Evolutionary conservation across 1,284 basidiomycete genomes (phyloP), one percentile per base, ranked within the genome.

Genomic region (Microstroma glucosiphilum): DNA sequence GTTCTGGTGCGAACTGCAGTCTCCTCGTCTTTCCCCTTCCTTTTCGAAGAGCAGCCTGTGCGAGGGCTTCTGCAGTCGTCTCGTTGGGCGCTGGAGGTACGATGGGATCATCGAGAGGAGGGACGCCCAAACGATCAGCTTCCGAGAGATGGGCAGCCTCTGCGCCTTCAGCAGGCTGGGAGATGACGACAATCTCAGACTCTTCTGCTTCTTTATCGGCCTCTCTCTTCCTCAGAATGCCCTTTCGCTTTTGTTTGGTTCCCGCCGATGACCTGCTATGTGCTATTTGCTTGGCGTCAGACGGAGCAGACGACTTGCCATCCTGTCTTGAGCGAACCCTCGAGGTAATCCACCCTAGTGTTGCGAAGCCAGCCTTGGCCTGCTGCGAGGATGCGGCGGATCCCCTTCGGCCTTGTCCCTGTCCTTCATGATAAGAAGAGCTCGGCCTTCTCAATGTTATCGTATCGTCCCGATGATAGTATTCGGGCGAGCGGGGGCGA

Each of bases 1-100:
- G 66, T 60, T 75, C 67, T 11, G 73, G 70, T 12, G 77, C 77
- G 64, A 78, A 78, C 1, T 73, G 70, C 3, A 77, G 68, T 37
- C 60, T 67, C 11, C 64, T 60, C 53, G 61, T 72, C 40, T 48
- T 57, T 17, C 64, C 46, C 26, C 46, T 46, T 41, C 66, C 64
- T 6, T 54, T 51, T 19, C 58, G 19, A 15, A 30, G 42, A 6
- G 60, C 60, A 23, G 57, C 60, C 48, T 56, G 56, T 11, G 25
- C 46, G 1, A 61, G 41, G 17, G 60, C 60, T 21, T 40, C 21
- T 21, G 57, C 56, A 19, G 60, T 61, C 55, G 60, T 30, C 40
- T n/a, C 60, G 48, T 55, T 61, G 2, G 60, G 60, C 12, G 60
- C 54, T 60, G 60, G 60, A 8, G 58, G 58, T 15, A 54, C 51